phyloP scores from a whole-genome alignment of 2,329 filamentous ascomycete genomes.

The Cordyceps militaris region DNA sequence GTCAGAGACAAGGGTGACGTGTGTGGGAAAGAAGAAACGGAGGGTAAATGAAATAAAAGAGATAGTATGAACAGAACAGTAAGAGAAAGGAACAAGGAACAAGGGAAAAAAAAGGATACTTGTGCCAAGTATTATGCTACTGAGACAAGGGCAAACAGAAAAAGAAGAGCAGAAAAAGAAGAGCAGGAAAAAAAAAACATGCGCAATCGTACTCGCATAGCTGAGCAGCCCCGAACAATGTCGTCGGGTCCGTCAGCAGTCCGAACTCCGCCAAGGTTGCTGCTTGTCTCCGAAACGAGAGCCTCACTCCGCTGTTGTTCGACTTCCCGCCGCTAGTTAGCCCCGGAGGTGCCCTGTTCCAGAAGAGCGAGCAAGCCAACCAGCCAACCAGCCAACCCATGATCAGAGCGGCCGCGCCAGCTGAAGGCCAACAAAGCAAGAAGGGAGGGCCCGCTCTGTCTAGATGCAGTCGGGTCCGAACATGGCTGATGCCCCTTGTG shows the following conservation, averaged over 20 bases:
- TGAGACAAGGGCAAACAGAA: not conserved
- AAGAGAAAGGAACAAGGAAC: not conserved
- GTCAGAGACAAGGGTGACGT: not conserved
- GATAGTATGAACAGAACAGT: not conserved
- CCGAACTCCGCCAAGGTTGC: constrained; percentile 6
- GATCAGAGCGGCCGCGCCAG: too few relatives aligned
- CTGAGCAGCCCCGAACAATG: not conserved
- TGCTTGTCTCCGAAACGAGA: not conserved
- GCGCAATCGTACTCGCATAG: constrained; percentile 9
- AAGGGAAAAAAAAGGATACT: not conserved
- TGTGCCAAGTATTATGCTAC: not conserved
- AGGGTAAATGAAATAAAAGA: not conserved
- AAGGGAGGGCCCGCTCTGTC: too few relatives aligned
- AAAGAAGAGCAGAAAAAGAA: not conserved
- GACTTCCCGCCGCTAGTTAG: too few relatives aligned
- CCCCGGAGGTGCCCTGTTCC: too few relatives aligned
- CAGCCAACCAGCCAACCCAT: too few relatives aligned
- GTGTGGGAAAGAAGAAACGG: not conserved
- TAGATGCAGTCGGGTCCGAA: too few relatives aligned
- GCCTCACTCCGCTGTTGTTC: too few relatives aligned
- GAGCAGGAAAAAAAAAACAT: not conserved
- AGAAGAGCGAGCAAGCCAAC: too few relatives aligned
- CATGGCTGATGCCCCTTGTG: too few relatives aligned
- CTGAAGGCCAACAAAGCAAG: too few relatives aligned
- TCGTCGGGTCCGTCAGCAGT: constrained; percentile 4